A percentile compares a stretch with the other conserved stretches of the same genome.
Conservation (phyloP, 2,329 filamentous ascomycete species). For the Dothiorella sarmentorum region DNA sequence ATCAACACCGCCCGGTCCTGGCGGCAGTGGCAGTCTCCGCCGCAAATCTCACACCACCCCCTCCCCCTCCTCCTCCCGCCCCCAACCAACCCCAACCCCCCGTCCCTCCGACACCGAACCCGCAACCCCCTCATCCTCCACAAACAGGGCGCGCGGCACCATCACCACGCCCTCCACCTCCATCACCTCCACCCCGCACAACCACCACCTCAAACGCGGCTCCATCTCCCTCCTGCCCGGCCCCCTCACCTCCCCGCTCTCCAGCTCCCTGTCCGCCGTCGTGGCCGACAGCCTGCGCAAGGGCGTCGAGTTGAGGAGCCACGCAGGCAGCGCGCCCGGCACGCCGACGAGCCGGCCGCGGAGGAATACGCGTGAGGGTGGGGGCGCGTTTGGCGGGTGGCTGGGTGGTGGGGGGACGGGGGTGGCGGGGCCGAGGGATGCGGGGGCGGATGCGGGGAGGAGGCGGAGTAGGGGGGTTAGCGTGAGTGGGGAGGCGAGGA, state of each 20-base stretch:
- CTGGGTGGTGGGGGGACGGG: neutral
- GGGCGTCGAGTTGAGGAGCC: slow-evolving; percentile 32
- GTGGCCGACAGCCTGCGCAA: slow-evolving; percentile 63
- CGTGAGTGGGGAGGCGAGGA: neutral
- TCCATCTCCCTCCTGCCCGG: slow-evolving; percentile 27
- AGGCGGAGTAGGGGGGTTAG: neutral
- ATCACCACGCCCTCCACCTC: slow-evolving; percentile 19
- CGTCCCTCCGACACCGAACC: neutral
- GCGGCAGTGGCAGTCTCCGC: too few relatives aligned
- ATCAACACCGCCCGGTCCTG: neutral
- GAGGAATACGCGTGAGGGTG: neutral
- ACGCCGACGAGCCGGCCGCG: neutral
- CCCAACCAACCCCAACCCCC: neutral
- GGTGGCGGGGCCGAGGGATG: slow-evolving; percentile 11
- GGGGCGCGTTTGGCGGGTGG: neutral
- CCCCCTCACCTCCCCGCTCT: slow-evolving; percentile 59
- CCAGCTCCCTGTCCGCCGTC: slow-evolving; percentile 58
- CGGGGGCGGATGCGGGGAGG: neutral
- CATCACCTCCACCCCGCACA: neutral
- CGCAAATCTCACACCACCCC: slow-evolving; percentile 6
- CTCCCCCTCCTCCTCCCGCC: neutral
- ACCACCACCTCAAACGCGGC: slow-evolving; percentile 32
- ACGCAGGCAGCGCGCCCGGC: too few relatives aligned
- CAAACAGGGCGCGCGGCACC: neutral
- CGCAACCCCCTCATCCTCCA: neutral